Evolutionary conservation across 1,139 yeast genomes (phyloP).

Genomic region (Insectozyma bohioensis): DNA sequence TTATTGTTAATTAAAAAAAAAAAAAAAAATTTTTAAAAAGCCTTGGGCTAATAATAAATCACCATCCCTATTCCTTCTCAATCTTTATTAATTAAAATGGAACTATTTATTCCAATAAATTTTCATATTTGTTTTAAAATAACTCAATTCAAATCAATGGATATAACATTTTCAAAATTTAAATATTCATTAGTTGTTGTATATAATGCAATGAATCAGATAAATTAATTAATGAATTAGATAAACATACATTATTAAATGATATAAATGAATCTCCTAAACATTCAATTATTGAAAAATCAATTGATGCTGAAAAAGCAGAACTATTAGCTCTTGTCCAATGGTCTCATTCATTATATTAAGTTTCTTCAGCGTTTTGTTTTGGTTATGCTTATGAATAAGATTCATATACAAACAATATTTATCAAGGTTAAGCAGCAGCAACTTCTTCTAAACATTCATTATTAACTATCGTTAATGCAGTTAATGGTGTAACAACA

Average conservation of each 20-base stretch:
- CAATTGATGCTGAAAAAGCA: conserved; percentile 33
- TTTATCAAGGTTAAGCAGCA: conserved; percentile 55
- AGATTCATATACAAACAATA: conserved; percentile 53
- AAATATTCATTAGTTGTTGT: conserved; percentile 4
- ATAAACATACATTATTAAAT: no score
- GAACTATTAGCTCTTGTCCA: conserved; percentile 36
- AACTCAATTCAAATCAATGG: no score
- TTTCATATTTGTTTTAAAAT: no score
- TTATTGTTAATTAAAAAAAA: no score
- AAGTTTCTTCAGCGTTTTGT: conserved; percentile 53
- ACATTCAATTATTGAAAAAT: conserved; percentile 15
- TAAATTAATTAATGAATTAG: no score
- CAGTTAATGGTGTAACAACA: conserved; percentile 61
- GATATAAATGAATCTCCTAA: background rate
- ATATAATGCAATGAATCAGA: no score
- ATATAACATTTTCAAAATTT: conserved; percentile 1
- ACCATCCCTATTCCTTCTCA: no score
- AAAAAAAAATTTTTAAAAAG: no score
- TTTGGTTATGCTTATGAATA: conserved; percentile 67
- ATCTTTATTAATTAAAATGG: no score
- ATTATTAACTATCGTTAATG: conserved; percentile 62
- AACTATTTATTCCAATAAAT: no score
- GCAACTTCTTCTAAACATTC: conserved; percentile 58
- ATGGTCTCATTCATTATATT: conserved; percentile 22
- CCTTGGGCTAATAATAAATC: no score